Evolutionary conservation across 2,329 filamentous ascomycete species (phyloP).

Genomic region (Aspergillus sp.): DNA sequence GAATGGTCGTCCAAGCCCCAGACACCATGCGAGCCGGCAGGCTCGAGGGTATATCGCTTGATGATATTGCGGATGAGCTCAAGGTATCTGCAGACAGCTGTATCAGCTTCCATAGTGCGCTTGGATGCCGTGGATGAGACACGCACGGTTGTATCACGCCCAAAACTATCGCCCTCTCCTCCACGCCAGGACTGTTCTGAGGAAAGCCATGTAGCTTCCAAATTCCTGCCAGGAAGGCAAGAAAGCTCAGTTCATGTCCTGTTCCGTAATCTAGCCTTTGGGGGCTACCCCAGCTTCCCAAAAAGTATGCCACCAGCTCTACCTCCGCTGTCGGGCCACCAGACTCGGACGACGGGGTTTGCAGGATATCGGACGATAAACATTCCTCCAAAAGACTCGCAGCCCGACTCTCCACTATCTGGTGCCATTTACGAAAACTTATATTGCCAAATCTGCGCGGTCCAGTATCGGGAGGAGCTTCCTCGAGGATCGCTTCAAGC

Average conservation of each 20-base stretch:
- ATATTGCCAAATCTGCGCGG: constrained; percentile 89
- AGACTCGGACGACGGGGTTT: constrained; percentile 26
- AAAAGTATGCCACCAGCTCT: constrained; percentile 76
- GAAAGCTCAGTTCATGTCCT: constrained; percentile 90
- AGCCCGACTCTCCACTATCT: constrained; percentile 63
- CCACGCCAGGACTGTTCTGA: constrained; percentile 52
- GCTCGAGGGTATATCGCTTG: constrained; percentile 86
- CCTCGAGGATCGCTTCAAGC: constrained; percentile 67
- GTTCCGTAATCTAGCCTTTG: constrained; percentile 94
- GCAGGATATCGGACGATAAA: constrained; percentile 53
- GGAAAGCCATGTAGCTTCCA: constrained; percentile 87
- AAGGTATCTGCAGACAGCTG: constrained; percentile 62
- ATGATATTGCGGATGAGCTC: constrained; percentile 78
- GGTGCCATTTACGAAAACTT: constrained; percentile 83
- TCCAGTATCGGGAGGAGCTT: constrained; percentile 80
- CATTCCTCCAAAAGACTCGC: constrained; percentile 57
- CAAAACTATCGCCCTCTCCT: constrained; percentile 78
- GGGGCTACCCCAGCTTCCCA: constrained; percentile 83
- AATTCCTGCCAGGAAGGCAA: constrained; percentile 84
- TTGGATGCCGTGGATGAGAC: no score
- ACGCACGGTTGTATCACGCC: constrained; percentile 79
- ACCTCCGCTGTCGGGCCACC: constrained; percentile 53
- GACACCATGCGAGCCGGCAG: constrained; percentile 92
- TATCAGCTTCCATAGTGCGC: not conserved
- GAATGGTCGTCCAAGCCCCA: constrained; percentile 99